These are phyloP conservation scores for Entomophthora muscae DNA, from an alignment of 371 early-diverging fungal species.

Conservation along the genomic window DNA sequence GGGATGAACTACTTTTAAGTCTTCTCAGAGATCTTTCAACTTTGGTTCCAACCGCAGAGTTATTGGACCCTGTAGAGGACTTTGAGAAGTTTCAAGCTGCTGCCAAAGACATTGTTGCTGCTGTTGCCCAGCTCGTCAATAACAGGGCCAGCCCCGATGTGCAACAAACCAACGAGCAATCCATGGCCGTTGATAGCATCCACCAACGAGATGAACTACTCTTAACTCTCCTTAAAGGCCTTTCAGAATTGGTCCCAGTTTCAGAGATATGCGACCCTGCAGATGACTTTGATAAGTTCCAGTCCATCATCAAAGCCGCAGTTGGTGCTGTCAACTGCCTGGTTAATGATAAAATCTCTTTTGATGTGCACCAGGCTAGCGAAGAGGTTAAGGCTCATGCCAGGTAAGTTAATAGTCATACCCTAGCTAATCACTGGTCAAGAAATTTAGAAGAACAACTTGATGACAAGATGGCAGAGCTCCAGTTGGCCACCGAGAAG, in stretches of 20 bases:
- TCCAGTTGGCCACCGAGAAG: neutral
- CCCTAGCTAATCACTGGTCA: neutral
- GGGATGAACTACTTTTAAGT: neutral
- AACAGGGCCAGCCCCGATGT: neutral
- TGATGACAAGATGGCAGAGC: neutral
- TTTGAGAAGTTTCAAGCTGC: neutral
- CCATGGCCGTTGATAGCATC: no score
- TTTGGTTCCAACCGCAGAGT: neutral
- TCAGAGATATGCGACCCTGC: neutral
- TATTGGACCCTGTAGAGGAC: neutral
- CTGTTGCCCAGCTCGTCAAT: neutral
- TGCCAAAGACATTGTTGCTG: neutral
- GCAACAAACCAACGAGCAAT: neutral
- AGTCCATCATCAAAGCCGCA: neutral
- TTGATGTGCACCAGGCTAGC: neutral
- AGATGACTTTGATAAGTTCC: neutral
- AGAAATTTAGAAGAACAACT: neutral
- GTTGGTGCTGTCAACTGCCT: neutral
- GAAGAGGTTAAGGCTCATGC: neutral
- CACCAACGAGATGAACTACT: neutral
- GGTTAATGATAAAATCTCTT: neutral
- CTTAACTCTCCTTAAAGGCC: neutral
- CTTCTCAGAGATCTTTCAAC: neutral
- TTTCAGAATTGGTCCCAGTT: neutral
- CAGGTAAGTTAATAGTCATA: neutral